A percentile compares a stretch with the other conserved stretches of the same genome.
These are phyloP conservation scores for Boletus barrowsii DNA, from an alignment of 768 basidiomycete genomes.

Conservation along the genomic window DNA sequence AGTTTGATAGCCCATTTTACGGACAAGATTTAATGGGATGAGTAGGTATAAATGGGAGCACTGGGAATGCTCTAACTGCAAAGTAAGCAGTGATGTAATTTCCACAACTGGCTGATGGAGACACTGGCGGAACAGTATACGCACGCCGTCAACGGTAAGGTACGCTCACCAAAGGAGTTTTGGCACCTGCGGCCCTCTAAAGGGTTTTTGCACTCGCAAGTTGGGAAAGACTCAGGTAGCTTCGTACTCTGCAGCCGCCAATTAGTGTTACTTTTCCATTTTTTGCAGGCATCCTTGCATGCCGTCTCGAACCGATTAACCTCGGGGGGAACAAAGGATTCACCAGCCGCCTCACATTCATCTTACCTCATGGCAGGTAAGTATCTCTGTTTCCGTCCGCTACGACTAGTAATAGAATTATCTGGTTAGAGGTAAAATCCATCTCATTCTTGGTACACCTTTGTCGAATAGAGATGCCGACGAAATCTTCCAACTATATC, in stretches of 20 bases:
- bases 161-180: conserved; percentile 36
- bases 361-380: conserved; percentile 47
- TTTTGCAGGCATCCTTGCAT: conserved; percentile 18
- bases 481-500: conserved; percentile 61
- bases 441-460: conserved; percentile 45
- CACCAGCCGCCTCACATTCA: conserved; percentile 44
- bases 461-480: conserved; percentile 46
- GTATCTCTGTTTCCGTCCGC: conserved; percentile 4
- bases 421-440: conserved; percentile 51
- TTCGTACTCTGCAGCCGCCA: neutral
- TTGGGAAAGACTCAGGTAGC: conserved; percentile 30
- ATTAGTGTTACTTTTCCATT: neutral
- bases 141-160: conserved; percentile 17
- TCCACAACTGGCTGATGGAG: neutral
- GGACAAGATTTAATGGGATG: neutral
- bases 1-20: conserved; percentile 11
- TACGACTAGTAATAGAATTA: neutral
- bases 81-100: conserved; percentile 36
- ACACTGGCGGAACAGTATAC: conserved; percentile 8
- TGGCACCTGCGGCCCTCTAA: conserved; percentile 31
- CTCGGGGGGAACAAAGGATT: conserved; percentile 23
- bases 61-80: conserved; percentile 67
- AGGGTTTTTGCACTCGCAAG: conserved; percentile 27
- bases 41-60: conserved; percentile 68
- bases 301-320: conserved; percentile 15